phyloP scores from a whole-genome alignment of 139 green algal genomes.

The Chlorella sp. region DNA sequence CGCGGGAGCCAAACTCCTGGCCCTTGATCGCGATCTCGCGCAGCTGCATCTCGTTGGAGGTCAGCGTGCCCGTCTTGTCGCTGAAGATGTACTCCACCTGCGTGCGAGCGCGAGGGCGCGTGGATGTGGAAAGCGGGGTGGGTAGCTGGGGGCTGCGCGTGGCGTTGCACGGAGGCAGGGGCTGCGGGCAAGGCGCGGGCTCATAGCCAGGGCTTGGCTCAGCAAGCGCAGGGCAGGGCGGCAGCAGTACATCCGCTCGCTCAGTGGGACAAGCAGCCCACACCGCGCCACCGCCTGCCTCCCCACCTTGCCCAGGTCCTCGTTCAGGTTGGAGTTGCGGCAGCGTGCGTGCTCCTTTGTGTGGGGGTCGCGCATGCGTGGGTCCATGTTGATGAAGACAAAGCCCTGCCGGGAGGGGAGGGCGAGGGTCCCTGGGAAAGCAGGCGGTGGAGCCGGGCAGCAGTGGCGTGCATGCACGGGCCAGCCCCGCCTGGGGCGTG shows the following conservation, averaged over 20 bases:
- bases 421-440: too few relatives aligned
- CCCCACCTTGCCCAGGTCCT: conserved; percentile 89
- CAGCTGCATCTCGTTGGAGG: conserved; percentile 88
- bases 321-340: conserved; percentile 95
- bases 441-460: too few relatives aligned
- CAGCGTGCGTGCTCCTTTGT: conserved; percentile 72
- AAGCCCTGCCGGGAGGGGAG: conserved; percentile 50
- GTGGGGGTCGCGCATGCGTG: conserved; percentile 75
- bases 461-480: too few relatives aligned
- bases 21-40: conserved; percentile 58
- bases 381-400: conserved; percentile 82
- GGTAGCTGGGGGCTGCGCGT: too few relatives aligned
- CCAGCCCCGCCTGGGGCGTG: too few relatives aligned
- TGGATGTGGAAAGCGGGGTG: not conserved
- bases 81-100: conserved; percentile 92
- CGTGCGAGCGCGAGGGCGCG: not conserved
- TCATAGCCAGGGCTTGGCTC: not conserved
- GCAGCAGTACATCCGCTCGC: not conserved
- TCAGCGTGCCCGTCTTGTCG: conserved; percentile 97
- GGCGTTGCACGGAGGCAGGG: not conserved
- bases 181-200: not conserved
- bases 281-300: too few relatives aligned
- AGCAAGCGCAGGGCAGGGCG: not conserved
- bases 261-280: too few relatives aligned
- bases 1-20: conserved; percentile 31